Conservation (phyloP, 441 rosid species). For the Omphalea diandra region DNA sequence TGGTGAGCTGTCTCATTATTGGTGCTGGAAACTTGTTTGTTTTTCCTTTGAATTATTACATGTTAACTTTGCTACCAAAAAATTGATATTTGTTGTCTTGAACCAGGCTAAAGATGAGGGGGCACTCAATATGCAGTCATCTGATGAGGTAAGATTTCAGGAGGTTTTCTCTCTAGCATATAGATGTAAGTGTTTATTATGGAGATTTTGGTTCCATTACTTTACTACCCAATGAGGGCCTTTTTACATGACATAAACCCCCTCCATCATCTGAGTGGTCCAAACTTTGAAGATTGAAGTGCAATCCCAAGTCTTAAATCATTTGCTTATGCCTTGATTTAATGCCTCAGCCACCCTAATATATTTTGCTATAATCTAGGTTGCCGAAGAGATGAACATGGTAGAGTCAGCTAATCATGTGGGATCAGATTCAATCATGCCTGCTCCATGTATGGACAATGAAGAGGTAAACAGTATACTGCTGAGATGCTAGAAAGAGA, state of each 20-base stretch:
- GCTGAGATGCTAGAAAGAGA: neutral
- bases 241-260: neutral
- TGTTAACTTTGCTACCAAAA: neutral
- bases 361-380: conserved; percentile 33
- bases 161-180: conserved; percentile 25
- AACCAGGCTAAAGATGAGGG: conserved; percentile 55
- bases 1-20: conserved; percentile 53
- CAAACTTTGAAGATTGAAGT: neutral
- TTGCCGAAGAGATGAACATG: conserved; percentile 32
- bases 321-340: neutral
- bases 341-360: neutral
- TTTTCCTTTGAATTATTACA: conserved; percentile 7
- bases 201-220: conserved; percentile 14
- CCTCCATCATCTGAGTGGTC: neutral
- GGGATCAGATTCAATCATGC: conserved; percentile 30
- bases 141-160: conserved; percentile 41
- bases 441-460: conserved; percentile 28
- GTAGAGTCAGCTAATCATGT: conserved; percentile 25
- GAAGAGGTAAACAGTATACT: conserved; percentile 37
- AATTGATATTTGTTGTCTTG: conserved; percentile 21
- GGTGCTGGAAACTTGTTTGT: conserved; percentile 13
- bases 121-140: conserved; percentile 33
- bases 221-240: neutral
- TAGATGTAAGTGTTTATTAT: neutral
- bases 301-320: neutral